A percentile compares a stretch with the other conserved stretches of the same genome.
These are phyloP conservation scores for Brassica juncea DNA, from an alignment of 345 rosid species.

Conservation along the genomic window DNA sequence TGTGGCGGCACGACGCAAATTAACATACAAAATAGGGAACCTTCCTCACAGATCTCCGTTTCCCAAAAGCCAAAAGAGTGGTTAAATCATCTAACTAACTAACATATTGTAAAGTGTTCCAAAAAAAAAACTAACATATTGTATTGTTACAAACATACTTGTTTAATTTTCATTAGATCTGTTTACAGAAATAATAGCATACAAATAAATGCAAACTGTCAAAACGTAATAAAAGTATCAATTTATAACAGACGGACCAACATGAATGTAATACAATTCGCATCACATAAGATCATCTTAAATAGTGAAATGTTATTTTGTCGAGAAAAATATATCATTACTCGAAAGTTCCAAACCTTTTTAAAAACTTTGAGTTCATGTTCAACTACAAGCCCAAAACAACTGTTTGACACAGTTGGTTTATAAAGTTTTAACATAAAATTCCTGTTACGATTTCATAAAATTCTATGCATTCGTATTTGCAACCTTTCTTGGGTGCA, in stretches of 20 bases:
- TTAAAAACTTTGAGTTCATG: too few relatives aligned
- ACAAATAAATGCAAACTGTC: background rate
- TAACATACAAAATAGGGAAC: background rate
- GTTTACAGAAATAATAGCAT: background rate
- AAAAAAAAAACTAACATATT: too few relatives aligned
- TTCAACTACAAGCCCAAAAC: background rate
- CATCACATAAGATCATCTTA: background rate
- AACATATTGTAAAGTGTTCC: too few relatives aligned
- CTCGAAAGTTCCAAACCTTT: too few relatives aligned
- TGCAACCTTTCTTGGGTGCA: too few relatives aligned
- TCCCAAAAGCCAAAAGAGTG: background rate
- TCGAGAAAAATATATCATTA: background rate
- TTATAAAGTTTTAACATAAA: background rate
- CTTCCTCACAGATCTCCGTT: background rate
- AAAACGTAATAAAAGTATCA: background rate
- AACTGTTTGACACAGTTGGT: background rate
- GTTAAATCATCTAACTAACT: background rate
- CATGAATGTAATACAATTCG: background rate
- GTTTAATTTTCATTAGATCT: background rate
- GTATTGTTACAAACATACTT: background rate
- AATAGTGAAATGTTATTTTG: background rate
- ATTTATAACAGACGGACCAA: background rate
- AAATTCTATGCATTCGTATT: too few relatives aligned
- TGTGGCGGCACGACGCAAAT: background rate
- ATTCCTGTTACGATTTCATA: too few relatives aligned